phyloP scores from a whole-genome alignment of 2,329 filamentous ascomycete genomes.

The Colletotrichum musicola region DNA sequence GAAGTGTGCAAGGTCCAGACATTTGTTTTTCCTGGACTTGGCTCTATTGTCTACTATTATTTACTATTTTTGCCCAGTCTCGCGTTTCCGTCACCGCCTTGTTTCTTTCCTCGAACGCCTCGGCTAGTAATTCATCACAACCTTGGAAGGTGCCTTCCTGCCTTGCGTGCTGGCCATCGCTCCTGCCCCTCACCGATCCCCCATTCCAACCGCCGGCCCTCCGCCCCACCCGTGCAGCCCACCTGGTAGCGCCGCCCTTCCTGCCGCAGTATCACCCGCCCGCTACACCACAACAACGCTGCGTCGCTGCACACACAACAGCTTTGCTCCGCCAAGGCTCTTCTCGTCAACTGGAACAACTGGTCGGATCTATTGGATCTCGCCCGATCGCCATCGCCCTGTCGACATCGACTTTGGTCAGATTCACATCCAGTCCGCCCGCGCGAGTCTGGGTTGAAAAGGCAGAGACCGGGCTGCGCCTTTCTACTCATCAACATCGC shows the following conservation, averaged over 20 bases:
- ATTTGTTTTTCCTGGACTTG: constrained; percentile 17
- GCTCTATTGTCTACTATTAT: constrained; percentile 9
- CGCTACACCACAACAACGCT: not conserved
- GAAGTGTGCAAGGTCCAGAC: constrained; percentile 3
- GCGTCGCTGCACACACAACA: not conserved
- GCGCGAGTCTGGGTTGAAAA: constrained; percentile 28
- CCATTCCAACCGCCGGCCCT: constrained; percentile 5
- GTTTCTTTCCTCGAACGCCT: not conserved
- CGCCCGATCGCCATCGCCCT: constrained; percentile 15
- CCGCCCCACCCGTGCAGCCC: constrained; percentile 10
- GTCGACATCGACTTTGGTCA: not conserved
- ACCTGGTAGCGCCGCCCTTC: constrained; percentile 3
- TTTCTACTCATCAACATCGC: not conserved
- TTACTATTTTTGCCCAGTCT: not conserved
- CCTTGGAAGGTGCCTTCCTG: not conserved
- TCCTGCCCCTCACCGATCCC: not conserved
- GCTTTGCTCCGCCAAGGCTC: constrained; percentile 8
- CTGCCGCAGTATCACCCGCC: not conserved
- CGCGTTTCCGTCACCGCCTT: not conserved
- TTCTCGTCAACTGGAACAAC: not conserved
- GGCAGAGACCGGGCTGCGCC: constrained; percentile 19
- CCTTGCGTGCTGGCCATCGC: constrained; percentile 2
- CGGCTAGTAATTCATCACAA: not conserved
- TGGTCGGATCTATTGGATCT: constrained; percentile 26
- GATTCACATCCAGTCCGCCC: constrained; percentile 1